phyloP scores from a whole-genome alignment of 2,329 filamentous ascomycete species.

The Sarocladium brachiariae region DNA sequence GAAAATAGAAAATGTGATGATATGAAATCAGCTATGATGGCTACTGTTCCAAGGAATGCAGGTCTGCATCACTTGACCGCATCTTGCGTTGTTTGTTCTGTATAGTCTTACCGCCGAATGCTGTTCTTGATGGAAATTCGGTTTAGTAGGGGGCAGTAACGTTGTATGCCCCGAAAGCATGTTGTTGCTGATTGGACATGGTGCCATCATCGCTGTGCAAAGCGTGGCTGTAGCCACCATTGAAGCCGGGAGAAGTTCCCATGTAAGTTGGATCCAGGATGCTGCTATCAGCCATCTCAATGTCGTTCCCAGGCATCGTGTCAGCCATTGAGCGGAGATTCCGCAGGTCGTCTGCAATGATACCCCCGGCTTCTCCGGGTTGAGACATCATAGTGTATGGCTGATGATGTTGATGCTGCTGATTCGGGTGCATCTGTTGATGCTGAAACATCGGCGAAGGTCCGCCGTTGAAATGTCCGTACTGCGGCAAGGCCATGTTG shows the following conservation, averaged over 20 bases:
- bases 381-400: slow-evolving; percentile 19
- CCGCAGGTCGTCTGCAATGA: slow-evolving; percentile 30
- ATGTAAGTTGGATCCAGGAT: slow-evolving; percentile 24
- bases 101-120: background rate
- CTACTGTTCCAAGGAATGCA: background rate
- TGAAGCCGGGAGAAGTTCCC: slow-evolving; percentile 3
- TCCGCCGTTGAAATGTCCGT: slow-evolving; percentile 17
- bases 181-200: background rate
- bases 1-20: too few species aligned
- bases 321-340: slow-evolving; percentile 27
- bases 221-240: slow-evolving; percentile 1
- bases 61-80: too few species aligned
- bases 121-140: background rate
- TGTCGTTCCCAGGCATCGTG: slow-evolving; percentile 21
- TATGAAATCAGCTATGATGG: background rate
- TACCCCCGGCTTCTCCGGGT: slow-evolving; percentile 23
- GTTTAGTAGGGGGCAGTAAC: background rate
- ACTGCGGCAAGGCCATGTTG: slow-evolving; percentile 17
- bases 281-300: slow-evolving; percentile 29
- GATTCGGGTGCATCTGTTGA: slow-evolving; percentile 14
- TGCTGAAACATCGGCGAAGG: slow-evolving; percentile 9
- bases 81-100: too few species aligned
- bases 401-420: slow-evolving; percentile 15
- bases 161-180: slow-evolving; percentile 5
- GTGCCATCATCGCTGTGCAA: background rate